Evolutionary conservation across 805 yeast species (phyloP), one percentile per base, ranked within the genome.

Genomic region (Zygoascus biomembranicola): DNA sequence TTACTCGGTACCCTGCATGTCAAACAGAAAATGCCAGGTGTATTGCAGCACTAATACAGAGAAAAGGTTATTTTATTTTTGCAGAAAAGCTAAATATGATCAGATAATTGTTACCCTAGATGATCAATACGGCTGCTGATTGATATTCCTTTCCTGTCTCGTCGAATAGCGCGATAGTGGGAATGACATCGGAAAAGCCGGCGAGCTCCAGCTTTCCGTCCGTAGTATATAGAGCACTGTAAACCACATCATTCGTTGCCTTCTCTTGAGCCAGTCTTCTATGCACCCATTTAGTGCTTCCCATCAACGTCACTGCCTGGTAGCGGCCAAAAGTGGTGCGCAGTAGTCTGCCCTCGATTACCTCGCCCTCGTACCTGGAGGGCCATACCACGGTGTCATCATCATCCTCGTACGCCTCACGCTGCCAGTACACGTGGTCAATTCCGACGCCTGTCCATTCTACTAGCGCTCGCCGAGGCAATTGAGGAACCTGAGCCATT

Each of bases 391-490:
- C 39, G 39, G 39, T 35, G 39, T 52, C 55, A 19, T 47, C 51
- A 20, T 58, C 59, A 9, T 45, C 52, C 10, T 45, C 50, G 14
- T 39, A 35, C 35, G 35, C 47, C 8, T 45, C 49, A 11, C 23
- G 14, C n/a, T 49, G 52, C 49, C 49, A 28, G 18, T 46, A 46
- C 14, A 16, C 16, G 28, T 48, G 37, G 39, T 58, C 52, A 41
- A 50, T 26, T 8, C 57, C 61, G 19, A 52, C 28, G 43, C 62
- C 52, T 51, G 66, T 18, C 70, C 69, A 67, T 43, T 67, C 69
- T 13, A 59, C 56, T 0, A 13, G 42, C 1, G 68, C 69, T 20
- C 52, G 58, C 2, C 66, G 58, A 1, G 70, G 70, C n/a, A 66
- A 59, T 9, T 28, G 49, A 11, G 52, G 52, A 0, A 66, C 63